phyloP scores from a whole-genome alignment of 1,284 basidiomycete species.

The Peniophora sp. region DNA sequence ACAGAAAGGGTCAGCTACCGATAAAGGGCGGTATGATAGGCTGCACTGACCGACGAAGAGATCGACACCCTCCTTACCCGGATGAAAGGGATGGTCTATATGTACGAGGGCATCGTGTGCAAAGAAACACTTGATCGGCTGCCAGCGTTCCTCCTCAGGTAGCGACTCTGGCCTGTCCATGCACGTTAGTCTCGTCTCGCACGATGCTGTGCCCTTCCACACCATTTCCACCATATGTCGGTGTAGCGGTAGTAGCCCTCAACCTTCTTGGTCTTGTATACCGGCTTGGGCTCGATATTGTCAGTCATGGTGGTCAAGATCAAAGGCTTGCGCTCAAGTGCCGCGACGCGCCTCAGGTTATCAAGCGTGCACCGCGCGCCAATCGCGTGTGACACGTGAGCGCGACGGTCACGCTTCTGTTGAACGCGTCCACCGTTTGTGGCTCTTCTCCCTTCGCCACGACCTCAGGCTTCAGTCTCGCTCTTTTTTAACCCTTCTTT shows the following conservation, averaged over 20 bases:
- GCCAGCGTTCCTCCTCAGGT: constrained; percentile 41
- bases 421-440: constrained; percentile 3
- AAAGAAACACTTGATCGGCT: constrained; percentile 61
- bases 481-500: background rate
- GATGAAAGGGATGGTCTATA: constrained; percentile 66
- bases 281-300: constrained; percentile 15
- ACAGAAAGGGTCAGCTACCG: constrained; percentile 3
- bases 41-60: constrained; percentile 59
- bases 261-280: constrained; percentile 27
- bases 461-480: background rate
- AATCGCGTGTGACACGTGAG: background rate
- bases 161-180: constrained; percentile 34
- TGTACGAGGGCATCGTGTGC: constrained; percentile 58
- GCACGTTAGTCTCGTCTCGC: constrained; percentile 1
- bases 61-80: constrained; percentile 55
- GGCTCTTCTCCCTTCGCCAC: constrained; percentile 8
- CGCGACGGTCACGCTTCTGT: background rate
- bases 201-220: background rate
- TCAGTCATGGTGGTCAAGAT: constrained; percentile 2
- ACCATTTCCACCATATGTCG: constrained; percentile 75
- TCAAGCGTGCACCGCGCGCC: background rate
- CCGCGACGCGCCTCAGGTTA: background rate
- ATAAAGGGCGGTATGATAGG: background rate
- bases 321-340: background rate
- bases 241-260: constrained; percentile 71